Conservation (phyloP, 2,329 filamentous ascomycete species). For the Dothistroma septosporum region DNA sequence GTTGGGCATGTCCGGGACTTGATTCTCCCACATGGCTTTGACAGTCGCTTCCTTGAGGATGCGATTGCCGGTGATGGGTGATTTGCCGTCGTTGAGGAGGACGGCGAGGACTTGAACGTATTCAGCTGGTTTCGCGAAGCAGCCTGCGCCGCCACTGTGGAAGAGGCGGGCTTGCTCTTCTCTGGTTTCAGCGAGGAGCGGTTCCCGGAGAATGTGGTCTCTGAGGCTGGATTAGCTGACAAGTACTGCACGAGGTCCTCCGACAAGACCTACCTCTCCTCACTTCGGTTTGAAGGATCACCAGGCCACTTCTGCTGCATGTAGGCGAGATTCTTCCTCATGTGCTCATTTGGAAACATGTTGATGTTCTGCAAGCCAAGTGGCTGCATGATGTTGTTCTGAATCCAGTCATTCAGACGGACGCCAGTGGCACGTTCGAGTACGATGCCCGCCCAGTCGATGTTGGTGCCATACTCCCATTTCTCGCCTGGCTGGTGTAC, state of each 20-base stretch:
- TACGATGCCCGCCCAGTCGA: slow-evolving; percentile 50
- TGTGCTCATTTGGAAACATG: slow-evolving; percentile 54
- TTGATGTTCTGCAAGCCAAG: slow-evolving; percentile 49
- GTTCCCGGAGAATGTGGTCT: slow-evolving; percentile 51
- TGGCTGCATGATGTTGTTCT: slow-evolving; percentile 45
- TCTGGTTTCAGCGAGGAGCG: slow-evolving; percentile 43
- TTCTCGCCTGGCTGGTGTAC: slow-evolving; percentile 60
- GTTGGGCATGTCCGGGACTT: slow-evolving; percentile 32
- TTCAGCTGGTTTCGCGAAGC: slow-evolving; percentile 57
- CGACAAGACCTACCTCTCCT: not conserved
- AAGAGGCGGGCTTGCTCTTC: slow-evolving; percentile 47
- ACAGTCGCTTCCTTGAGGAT: slow-evolving; percentile 58
- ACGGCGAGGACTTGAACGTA: slow-evolving; percentile 60
- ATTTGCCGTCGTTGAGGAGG: slow-evolving; percentile 61
- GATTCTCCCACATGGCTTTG: slow-evolving; percentile 57
- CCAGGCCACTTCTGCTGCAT: slow-evolving; percentile 53
- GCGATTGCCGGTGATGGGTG: slow-evolving; percentile 51
- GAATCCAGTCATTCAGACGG: slow-evolving; percentile 45
- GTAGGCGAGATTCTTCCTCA: slow-evolving; percentile 53
- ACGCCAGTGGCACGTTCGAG: slow-evolving; percentile 45
- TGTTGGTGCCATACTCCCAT: slow-evolving; percentile 54
- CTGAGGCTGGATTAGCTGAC: slow-evolving; percentile 20
- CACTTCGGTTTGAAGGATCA: slow-evolving; percentile 18
- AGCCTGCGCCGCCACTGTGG: slow-evolving; percentile 54
- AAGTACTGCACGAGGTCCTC: not conserved